Conservation (phyloP, 2,329 filamentous ascomycete species). For the Chaetomiaceae sp. region DNA sequence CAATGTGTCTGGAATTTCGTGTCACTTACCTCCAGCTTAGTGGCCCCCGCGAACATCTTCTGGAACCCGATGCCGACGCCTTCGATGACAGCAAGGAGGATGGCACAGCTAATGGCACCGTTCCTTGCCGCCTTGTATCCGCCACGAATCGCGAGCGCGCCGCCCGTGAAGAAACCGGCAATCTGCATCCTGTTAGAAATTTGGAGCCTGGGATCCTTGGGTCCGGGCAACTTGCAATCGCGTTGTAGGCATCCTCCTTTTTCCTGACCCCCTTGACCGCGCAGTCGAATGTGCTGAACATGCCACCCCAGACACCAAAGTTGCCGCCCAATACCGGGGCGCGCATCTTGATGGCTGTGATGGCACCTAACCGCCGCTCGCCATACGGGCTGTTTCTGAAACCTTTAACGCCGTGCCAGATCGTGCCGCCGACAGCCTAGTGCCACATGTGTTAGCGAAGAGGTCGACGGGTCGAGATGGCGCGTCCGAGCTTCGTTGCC, state of each 20-base stretch:
- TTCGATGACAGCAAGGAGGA: conserved; percentile 92
- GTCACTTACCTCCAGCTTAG: conserved; percentile 26
- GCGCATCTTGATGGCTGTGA: conserved; percentile 96
- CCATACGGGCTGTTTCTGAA: conserved; percentile 87
- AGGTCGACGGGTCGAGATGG: not conserved
- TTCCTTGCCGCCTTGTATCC: conserved; percentile 90
- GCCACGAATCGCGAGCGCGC: conserved; percentile 84
- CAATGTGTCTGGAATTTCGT: not conserved
- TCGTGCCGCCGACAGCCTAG: conserved; percentile 70
- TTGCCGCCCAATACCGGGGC: conserved; percentile 90
- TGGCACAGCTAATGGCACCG: conserved; percentile 91
- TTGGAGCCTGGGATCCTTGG: not conserved
- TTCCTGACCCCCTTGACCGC: conserved; percentile 88
- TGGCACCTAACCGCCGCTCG: conserved; percentile 88
- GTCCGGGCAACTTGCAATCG: conserved; percentile 51
- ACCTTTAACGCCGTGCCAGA: conserved; percentile 97
- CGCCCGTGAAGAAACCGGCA: conserved; percentile 94
- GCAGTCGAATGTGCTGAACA: conserved; percentile 96
- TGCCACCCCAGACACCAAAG: conserved; percentile 94
- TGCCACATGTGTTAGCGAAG: conserved; percentile 10
- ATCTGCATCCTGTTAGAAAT: conserved; percentile 40
- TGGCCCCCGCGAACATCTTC: conserved; percentile 27
- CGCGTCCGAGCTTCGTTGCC: not conserved
- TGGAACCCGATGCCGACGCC: conserved; percentile 79
- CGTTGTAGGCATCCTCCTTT: conserved; percentile 98